Conservation (phyloP, 768 basidiomycete genomes). For the Serendipita sp. region DNA sequence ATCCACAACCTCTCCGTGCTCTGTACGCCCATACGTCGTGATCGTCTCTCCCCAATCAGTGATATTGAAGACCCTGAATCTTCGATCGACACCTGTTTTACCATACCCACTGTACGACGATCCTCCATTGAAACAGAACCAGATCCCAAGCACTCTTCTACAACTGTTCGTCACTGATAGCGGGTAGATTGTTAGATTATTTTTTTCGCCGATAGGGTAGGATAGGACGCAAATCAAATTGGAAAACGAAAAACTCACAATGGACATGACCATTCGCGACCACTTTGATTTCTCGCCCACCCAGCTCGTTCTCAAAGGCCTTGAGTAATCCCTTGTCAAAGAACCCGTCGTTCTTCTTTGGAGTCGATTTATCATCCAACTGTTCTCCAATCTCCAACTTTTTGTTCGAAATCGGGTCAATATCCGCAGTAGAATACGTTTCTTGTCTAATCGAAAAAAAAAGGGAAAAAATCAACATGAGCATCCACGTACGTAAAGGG, state of each 20-base stretch:
- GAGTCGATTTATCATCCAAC: conserved; percentile 41
- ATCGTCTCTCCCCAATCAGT: conserved; percentile 87
- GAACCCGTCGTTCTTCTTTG: conserved; percentile 64
- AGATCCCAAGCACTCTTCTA: conserved; percentile 65
- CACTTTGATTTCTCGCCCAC: conserved; percentile 63
- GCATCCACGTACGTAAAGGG: background rate
- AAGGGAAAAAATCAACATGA: background rate
- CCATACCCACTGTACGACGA: conserved; percentile 76
- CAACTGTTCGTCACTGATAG: conserved; percentile 72
- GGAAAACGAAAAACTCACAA: conserved; percentile 26
- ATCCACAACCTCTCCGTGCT: conserved; percentile 51
- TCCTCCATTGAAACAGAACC: conserved; percentile 84
- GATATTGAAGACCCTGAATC: conserved; percentile 79
- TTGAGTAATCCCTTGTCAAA: conserved; percentile 65
- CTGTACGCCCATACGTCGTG: conserved; percentile 68
- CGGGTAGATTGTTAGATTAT: conserved; percentile 6
- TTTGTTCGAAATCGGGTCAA: conserved; percentile 38
- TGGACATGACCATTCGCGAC: conserved; percentile 87
- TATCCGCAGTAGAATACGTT: conserved; percentile 55
- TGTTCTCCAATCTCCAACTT: conserved; percentile 57
- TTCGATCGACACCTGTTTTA: conserved; percentile 71
- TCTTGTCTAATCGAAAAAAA: conserved; percentile 36
- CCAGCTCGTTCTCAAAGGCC: conserved; percentile 55
- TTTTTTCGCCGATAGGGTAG: conserved; percentile 4
- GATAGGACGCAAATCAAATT: background rate